Evolutionary conservation across 2,329 filamentous ascomycete species (phyloP).

Genomic region (Trichoderma koningii): DNA sequence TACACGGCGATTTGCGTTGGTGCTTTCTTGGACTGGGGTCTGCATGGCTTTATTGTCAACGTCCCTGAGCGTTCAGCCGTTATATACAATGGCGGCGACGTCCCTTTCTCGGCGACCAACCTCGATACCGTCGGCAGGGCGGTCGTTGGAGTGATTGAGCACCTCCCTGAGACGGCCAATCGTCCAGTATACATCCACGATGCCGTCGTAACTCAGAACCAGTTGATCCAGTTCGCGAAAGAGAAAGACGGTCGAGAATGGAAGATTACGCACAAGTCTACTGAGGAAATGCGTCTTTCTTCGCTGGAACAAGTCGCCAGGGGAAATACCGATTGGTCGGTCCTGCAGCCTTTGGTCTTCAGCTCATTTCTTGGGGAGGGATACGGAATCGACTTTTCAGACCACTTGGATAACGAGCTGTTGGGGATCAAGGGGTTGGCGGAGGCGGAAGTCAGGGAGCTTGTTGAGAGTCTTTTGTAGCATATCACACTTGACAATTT

Average conservation of each 20-base stretch:
- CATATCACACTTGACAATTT: no score
- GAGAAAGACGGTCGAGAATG: background rate
- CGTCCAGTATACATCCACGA: constrained; percentile 10
- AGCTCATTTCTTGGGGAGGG: background rate
- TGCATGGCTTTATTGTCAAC: constrained; percentile 2
- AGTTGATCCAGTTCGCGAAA: background rate
- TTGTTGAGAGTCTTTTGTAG: constrained; percentile 1
- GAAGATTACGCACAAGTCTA: background rate
- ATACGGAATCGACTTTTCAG: background rate
- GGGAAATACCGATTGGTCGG: background rate
- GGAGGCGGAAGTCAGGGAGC: background rate
- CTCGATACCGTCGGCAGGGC: background rate
- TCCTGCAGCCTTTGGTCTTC: constrained; percentile 5
- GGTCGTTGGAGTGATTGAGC: background rate
- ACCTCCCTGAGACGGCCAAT: constrained; percentile 5
- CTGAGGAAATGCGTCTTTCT: background rate
- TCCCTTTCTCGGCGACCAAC: constrained; percentile 9
- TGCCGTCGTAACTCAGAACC: constrained; percentile 4
- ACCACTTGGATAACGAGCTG: constrained; percentile 7
- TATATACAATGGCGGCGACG: constrained; percentile 1
- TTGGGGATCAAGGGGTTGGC: background rate
- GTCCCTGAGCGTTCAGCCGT: background rate
- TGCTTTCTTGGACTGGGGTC: constrained; percentile 9
- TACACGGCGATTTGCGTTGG: constrained; percentile 4
- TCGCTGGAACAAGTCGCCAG: background rate